Evolutionary conservation across 306 rosid genomes (phyloP).

Genomic region (Cucumis cinereus): DNA sequence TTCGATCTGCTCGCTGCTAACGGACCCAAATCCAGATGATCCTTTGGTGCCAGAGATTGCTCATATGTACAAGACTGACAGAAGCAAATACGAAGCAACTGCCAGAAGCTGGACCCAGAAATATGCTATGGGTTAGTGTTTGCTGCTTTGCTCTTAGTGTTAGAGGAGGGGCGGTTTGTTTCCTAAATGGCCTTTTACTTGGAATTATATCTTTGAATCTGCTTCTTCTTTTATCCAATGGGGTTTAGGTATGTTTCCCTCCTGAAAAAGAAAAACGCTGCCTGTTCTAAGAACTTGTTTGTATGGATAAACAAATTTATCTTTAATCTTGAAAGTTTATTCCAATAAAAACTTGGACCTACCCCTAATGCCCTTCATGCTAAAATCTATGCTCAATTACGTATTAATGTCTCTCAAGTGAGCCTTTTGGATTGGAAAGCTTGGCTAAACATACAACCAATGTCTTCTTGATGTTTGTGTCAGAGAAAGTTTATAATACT

Average conservation of each 20-base stretch:
- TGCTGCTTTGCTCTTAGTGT: conserved; percentile 6
- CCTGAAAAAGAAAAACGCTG: conserved; percentile 6
- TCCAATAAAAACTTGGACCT: background rate
- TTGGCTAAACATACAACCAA: background rate
- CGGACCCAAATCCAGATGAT: conserved; percentile 64
- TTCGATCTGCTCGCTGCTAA: conserved; percentile 57
- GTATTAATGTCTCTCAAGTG: background rate
- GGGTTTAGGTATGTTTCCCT: conserved; percentile 10
- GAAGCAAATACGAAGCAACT: conserved; percentile 58
- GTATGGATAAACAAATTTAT: background rate
- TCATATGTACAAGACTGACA: conserved; percentile 70
- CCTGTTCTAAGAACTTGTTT: conserved; percentile 18
- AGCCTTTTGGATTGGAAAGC: background rate
- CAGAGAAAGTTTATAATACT: no score
- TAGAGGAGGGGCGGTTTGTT: conserved; percentile 13
- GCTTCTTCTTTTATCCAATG: background rate
- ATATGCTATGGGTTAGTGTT: conserved; percentile 53
- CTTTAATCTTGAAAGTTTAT: background rate
- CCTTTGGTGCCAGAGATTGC: conserved; percentile 75
- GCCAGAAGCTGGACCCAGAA: conserved; percentile 84
- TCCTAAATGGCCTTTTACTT: conserved; percentile 14
- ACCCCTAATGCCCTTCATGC: background rate
- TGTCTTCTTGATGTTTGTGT: background rate
- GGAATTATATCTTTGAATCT: conserved; percentile 12
- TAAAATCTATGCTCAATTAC: background rate